Conservation (phyloP, 2,329 filamentous ascomycete genomes). For the Colletotrichum magnum region DNA sequence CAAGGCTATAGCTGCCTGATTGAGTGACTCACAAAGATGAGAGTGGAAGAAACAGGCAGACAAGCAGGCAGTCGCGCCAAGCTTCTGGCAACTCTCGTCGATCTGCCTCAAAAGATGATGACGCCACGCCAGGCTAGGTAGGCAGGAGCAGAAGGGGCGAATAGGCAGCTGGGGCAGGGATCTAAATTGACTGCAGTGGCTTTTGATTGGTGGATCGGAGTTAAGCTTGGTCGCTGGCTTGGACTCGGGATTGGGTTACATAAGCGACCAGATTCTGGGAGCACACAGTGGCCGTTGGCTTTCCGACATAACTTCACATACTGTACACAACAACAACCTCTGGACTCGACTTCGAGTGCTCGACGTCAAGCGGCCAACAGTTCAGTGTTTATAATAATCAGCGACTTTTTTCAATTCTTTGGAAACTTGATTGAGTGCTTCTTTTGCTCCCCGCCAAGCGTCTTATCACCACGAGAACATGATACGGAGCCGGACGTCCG, state of each 20-base stretch:
- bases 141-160: constrained; percentile 33
- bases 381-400: too few relatives aligned
- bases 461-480: not conserved
- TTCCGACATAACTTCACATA: too few relatives aligned
- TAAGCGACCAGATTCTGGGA: too few relatives aligned
- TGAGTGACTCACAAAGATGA: constrained; percentile 2
- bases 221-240: not conserved
- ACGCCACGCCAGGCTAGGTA: constrained; percentile 29
- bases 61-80: constrained; percentile 2
- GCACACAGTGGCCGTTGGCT: too few relatives aligned
- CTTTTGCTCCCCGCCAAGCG: too few relatives aligned
- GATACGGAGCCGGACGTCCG: not conserved
- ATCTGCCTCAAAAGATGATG: constrained; percentile 22
- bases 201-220: constrained; percentile 10
- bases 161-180: constrained; percentile 31
- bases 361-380: too few relatives aligned
- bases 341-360: too few relatives aligned
- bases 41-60: constrained; percentile 1
- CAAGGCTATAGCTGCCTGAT: not conserved
- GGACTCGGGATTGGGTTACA: too few relatives aligned
- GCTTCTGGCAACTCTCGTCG: not conserved
- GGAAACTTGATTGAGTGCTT: too few relatives aligned
- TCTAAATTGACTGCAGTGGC: constrained; percentile 16
- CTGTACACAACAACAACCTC: too few relatives aligned
- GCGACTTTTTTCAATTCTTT: too few relatives aligned